Conservation (phyloP, 192 early-diverging fungal species). For the Pilobolus umbonatus region DNA sequence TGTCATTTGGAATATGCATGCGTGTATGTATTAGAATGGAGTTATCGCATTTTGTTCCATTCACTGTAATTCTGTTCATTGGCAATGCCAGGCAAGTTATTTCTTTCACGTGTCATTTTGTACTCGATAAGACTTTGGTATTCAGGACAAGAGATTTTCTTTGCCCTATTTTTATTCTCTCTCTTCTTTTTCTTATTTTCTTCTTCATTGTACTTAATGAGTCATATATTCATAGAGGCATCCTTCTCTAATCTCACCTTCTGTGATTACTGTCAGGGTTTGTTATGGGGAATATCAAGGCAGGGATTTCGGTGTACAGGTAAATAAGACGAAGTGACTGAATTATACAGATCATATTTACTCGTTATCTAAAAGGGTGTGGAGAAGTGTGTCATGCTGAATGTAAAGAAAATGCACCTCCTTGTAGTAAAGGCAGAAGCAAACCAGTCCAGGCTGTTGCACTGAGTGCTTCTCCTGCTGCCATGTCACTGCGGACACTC, state of each 20-base stretch:
- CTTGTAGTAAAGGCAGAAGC: conserved; percentile 23
- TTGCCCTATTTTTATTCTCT: too few species aligned
- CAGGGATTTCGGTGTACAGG: conserved; percentile 62
- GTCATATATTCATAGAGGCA: conserved; percentile 53
- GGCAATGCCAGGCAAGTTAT: too few species aligned
- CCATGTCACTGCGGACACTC: conserved; percentile 8
- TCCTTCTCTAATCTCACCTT: conserved; percentile 61
- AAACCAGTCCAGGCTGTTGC: background rate
- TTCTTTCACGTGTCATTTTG: background rate
- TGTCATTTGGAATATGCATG: too few species aligned
- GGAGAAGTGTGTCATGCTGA: conserved; percentile 42
- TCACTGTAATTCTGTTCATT: too few species aligned
- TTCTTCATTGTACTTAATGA: background rate
- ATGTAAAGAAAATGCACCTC: conserved; percentile 26
- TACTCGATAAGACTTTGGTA: too few species aligned
- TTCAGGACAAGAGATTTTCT: too few species aligned
- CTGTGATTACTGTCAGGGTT: conserved; percentile 61
- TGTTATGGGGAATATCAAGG: conserved; percentile 68
- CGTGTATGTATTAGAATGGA: too few species aligned
- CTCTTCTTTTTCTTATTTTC: background rate
- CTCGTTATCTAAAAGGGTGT: conserved; percentile 26
- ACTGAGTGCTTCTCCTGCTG: conserved; percentile 8
- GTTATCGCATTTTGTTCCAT: too few species aligned
- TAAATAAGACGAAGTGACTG: conserved; percentile 4
- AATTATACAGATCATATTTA: background rate